Conservation (phyloP, 805 yeast species). For the Ogataea glucozyma region DNA sequence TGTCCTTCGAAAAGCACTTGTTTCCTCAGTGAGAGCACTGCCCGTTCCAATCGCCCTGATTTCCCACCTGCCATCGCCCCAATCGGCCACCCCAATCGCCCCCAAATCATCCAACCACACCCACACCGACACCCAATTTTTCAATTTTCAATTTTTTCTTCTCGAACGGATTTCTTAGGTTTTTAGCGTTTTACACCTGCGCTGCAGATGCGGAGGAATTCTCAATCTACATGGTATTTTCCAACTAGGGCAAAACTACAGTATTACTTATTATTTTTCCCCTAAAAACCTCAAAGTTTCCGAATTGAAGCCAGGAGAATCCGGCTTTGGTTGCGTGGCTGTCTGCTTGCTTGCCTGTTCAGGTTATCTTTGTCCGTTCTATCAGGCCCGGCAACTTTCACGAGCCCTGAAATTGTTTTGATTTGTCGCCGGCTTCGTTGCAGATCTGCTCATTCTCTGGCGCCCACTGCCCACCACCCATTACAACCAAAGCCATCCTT, state of each 20-base stretch:
- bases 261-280: neutral
- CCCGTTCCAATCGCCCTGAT: neutral
- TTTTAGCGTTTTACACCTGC: too few relatives aligned
- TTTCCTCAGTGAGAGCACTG: neutral
- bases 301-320: neutral
- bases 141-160: too few relatives aligned
- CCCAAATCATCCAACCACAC: neutral
- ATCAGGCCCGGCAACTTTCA: neutral
- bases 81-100: neutral
- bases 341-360: neutral
- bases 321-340: slow-evolving; percentile 6
- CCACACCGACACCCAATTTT: too few relatives aligned
- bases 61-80: too few relatives aligned
- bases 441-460: neutral
- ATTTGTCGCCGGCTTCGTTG: neutral
- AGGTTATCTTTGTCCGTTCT: neutral
- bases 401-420: neutral
- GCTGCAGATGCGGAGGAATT: slow-evolving; percentile 8
- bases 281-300: neutral
- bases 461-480: neutral
- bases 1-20: neutral
- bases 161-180: too few relatives aligned
- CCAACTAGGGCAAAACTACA: neutral
- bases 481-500: neutral
- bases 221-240: slow-evolving; percentile 3